A percentile compares a stretch with the other conserved stretches of the same genome.
Conservation (phyloP, 2,329 filamentous ascomycete genomes). For the Calycina herbarum region DNA sequence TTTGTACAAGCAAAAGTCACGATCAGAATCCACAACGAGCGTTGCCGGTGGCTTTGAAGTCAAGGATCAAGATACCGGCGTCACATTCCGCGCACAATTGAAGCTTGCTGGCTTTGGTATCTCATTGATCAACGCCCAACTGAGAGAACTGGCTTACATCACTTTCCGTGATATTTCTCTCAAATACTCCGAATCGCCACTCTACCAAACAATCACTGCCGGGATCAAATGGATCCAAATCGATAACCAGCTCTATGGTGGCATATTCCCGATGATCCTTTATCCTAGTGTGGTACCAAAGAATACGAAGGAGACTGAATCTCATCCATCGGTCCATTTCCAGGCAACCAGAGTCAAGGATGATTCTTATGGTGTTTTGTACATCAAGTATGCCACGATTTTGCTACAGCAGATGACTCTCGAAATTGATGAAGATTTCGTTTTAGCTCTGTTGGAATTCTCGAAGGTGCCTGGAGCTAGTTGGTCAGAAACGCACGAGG, state of each 20-base stretch:
- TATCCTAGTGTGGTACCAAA: constrained; percentile 98
- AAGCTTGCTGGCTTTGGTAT: constrained; percentile 88
- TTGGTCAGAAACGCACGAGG: constrained; percentile 76
- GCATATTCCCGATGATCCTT: constrained; percentile 94
- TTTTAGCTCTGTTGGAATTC: constrained; percentile 93
- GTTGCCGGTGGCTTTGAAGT: constrained; percentile 80
- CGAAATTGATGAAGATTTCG: constrained; percentile 96
- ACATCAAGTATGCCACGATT: constrained; percentile 96
- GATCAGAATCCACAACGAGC: constrained; percentile 51
- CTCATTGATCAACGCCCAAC: constrained; percentile 87
- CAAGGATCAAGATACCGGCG: constrained; percentile 84
- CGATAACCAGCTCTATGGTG: constrained; percentile 97
- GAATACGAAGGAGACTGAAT: constrained; percentile 89
- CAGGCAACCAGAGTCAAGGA: constrained; percentile 96
- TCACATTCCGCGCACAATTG: constrained; percentile 86
- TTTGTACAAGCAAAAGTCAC: constrained; percentile 70
- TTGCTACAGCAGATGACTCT: constrained; percentile 97
- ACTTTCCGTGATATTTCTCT: constrained; percentile 90
- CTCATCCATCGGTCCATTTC: constrained; percentile 89
- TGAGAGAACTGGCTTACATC: constrained; percentile 89
- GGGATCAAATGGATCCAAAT: constrained; percentile 99
- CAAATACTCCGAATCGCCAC: constrained; percentile 86
- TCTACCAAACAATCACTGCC: constrained; percentile 88
- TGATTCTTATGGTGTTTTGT: constrained; percentile 94
- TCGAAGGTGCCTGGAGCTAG: constrained; percentile 87